These are phyloP conservation scores for Trichoderma sp. DNA, from an alignment of 2,329 filamentous ascomycete species.

Conservation along the genomic window DNA sequence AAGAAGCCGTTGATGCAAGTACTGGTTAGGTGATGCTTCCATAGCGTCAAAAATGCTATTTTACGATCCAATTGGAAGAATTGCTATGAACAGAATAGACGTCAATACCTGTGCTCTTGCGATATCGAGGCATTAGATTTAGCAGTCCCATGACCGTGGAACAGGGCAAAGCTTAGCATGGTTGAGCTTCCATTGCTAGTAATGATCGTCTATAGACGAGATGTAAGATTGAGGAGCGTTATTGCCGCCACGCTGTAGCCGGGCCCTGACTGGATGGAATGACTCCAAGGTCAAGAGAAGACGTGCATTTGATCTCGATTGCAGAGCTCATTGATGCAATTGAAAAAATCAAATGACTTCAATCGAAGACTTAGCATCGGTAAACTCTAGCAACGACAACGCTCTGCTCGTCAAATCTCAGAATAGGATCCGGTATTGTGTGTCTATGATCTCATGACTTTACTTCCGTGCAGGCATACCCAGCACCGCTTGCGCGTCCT, in stretches of 20 bases:
- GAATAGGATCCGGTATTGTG: not conserved
- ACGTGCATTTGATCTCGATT: not conserved
- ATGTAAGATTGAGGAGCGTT: not conserved
- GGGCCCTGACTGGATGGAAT: not conserved
- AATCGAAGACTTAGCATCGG: not conserved
- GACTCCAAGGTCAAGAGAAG: not conserved
- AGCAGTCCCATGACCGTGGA: conserved; percentile 21
- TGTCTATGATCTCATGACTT: not conserved
- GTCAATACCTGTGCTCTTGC: not conserved
- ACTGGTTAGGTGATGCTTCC: not conserved
- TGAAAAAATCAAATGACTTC: not conserved
- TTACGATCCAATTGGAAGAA: not conserved
- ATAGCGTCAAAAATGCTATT: not conserved
- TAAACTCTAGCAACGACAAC: not conserved
- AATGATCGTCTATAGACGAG: conserved; percentile 8
- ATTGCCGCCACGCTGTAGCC: too few species aligned
- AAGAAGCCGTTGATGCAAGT: not conserved
- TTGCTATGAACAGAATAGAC: not conserved
- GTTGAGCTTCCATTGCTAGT: conserved; percentile 3
- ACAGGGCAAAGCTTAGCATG: conserved; percentile 9
- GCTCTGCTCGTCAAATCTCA: not conserved
- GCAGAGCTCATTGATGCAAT: not conserved
- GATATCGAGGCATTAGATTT: not conserved
- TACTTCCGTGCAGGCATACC: not conserved
- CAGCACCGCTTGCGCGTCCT: not conserved